Evolutionary conservation across 148 eudicot species (phyloP).

Genomic region (Nyssa sinensis): DNA sequence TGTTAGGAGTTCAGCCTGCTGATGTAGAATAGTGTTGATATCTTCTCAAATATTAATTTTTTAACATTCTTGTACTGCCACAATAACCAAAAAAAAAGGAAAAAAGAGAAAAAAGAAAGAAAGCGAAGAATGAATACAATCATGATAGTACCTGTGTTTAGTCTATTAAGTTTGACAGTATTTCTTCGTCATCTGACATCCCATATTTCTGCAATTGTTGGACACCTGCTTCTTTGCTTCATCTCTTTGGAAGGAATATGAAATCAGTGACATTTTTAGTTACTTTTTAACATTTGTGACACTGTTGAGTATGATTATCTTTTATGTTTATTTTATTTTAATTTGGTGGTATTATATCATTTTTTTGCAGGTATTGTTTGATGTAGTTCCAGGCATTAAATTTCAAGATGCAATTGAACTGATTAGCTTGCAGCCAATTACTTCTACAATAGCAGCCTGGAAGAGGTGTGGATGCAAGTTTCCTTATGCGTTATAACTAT

Average conservation of each 20-base stretch:
- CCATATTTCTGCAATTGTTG: background rate
- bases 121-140: too few species aligned
- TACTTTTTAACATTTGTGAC: background rate
- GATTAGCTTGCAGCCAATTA: conserved; percentile 95
- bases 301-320: background rate
- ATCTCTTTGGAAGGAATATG: background rate
- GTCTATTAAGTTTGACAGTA: background rate
- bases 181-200: conserved; percentile 1
- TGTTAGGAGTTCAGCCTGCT: background rate
- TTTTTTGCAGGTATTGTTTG: conserved; percentile 78
- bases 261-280: background rate
- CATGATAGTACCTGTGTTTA: background rate
- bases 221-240: background rate
- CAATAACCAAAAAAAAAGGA: too few species aligned
- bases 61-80: background rate
- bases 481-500: conserved; percentile 4
- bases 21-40: background rate
- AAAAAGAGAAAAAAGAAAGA: too few species aligned
- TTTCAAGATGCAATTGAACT: conserved; percentile 85
- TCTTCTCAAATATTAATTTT: background rate
- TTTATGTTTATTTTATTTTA: background rate
- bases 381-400: conserved; percentile 82
- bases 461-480: conserved; percentile 55
- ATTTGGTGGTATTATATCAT: background rate
- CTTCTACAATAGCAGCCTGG: conserved; percentile 77